Evolutionary conservation across 2,329 filamentous ascomycete genomes (phyloP), one percentile per base, ranked within the genome.

Genomic region (Claviceps cyperi): DNA sequence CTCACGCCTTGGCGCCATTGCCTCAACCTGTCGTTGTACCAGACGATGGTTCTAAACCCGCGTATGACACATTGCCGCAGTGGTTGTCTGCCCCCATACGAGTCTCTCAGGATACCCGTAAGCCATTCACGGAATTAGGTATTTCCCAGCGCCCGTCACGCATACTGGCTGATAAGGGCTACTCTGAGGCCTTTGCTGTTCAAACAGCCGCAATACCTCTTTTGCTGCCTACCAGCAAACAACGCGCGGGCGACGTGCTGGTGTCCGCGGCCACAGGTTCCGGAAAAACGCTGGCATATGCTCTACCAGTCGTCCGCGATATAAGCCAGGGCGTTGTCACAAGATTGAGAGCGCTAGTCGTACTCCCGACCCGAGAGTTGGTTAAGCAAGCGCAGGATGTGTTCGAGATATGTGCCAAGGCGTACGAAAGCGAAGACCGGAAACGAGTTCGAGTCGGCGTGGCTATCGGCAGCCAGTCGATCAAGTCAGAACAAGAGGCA

Each of bases 241-340:
- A 76, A 37, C 75, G 80, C 37, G 69, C 77, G 1, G 85, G 87
- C 5, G 92, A 98, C 63, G 67, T 98, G 4, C 83, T 94, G 43
- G 83, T 98, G 2, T 92, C 89, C 7, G 92, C 94, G 0, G 86
- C 91, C 1, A 98, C 92, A 0, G 92, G 92, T 8, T 97, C 92
- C 0, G 92, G 92, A 51, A 98, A 98, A 64, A 98, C 92, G 0
- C 66, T 98, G 15, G 85, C 91, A 0, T 98, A 98, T 60, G 79
- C 91, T 0, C 70, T 98, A 2, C 92, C 92, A 0, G 80, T 98
- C 52, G 76, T 94, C 4, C 80, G 88, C 44, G 81, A 84, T 47
- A 70, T 98, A 46, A 82, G 83, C 56, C 72, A 77, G 35, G 75
- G 76, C 14, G 69, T 69, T 21, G 74, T 80, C 11, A 85, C 84